Evolutionary conservation across 2,329 filamentous ascomycete genomes (phyloP).

Genomic region (Fusarium armeniacum): DNA sequence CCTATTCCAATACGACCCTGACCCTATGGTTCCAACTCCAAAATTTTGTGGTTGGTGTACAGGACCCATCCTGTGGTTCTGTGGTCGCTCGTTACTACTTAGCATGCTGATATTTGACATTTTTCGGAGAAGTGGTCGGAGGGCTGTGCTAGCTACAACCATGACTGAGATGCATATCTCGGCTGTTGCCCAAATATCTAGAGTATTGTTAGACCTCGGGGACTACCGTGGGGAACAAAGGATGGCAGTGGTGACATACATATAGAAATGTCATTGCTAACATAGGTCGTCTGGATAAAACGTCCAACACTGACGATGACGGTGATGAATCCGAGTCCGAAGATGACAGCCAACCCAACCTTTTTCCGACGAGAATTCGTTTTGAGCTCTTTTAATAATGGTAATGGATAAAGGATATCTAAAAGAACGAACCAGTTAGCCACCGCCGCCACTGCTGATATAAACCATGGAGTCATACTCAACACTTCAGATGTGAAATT

Average conservation of each 20-base stretch:
- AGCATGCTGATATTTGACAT: neutral
- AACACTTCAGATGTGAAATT: conserved; percentile 13
- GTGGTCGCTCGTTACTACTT: neutral
- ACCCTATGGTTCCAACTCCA: neutral
- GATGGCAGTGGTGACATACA: neutral
- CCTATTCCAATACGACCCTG: neutral
- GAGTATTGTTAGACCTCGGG: accelerated
- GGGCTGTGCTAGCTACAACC: conserved; percentile 13
- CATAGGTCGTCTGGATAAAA: conserved; percentile 13
- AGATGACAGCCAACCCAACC: conserved; percentile 6
- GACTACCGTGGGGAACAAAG: accelerated
- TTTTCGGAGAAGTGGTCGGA: conserved; percentile 11
- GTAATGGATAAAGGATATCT: conserved; percentile 7
- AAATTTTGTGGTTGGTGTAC: neutral
- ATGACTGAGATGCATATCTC: conserved; percentile 23
- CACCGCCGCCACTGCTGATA: accelerated
- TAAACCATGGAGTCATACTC: neutral
- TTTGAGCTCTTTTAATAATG: neutral
- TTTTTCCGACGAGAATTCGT: conserved; percentile 1
- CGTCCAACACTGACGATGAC: conserved; percentile 19
- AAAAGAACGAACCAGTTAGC: neutral
- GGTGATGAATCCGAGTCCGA: conserved; percentile 1
- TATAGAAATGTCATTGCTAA: conserved; percentile 15
- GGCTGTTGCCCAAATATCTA: conserved; percentile 23
- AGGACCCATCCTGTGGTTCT: accelerated